These are phyloP conservation scores for Peronospora destructor DNA, from an alignment of 352 stramenopile species.

Conservation along the genomic window DNA sequence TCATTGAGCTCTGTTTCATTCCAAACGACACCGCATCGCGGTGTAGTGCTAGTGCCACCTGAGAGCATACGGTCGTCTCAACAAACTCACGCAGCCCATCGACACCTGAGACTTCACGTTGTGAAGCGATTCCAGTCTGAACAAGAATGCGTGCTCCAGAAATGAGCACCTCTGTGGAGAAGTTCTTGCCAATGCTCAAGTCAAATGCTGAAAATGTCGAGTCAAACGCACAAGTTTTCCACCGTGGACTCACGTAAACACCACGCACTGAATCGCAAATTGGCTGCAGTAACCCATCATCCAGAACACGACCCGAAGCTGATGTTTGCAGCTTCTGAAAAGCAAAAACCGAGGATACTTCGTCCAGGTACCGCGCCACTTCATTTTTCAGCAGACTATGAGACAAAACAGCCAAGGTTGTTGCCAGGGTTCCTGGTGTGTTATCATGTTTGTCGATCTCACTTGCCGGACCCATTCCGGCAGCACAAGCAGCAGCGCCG, in stretches of 20 bases:
- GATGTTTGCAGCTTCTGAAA: constrained; percentile 53
- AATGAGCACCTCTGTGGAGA: constrained; percentile 74
- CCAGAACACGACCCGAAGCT: constrained; percentile 53
- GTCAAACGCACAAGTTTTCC: constrained; percentile 75
- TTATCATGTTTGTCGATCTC: constrained; percentile 40
- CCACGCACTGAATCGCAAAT: constrained; percentile 80
- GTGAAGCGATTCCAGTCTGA: constrained; percentile 47
- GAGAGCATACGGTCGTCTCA: constrained; percentile 66
- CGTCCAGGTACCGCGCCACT: constrained; percentile 61
- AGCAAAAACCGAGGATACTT: constrained; percentile 54
- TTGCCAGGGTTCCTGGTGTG: constrained; percentile 38
- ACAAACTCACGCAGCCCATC: constrained; percentile 60
- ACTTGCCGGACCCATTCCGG: constrained; percentile 17
- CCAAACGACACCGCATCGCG: constrained; percentile 65
- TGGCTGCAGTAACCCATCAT: constrained; percentile 70
- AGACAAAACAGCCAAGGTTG: constrained; percentile 56
- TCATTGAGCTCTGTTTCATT: constrained; percentile 69
- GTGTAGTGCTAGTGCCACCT: constrained; percentile 63
- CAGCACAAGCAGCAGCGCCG: constrained; percentile 9
- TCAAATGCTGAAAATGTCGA: constrained; percentile 77
- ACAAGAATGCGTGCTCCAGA: constrained; percentile 69
- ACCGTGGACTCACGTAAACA: constrained; percentile 66
- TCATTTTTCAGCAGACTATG: constrained; percentile 80
- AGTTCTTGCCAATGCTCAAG: constrained; percentile 79
- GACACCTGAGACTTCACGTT: constrained; percentile 57